These are phyloP conservation scores for Dioscorea zingiberensis DNA, from an alignment of 106 monocot genomes.

Conservation along the genomic window DNA sequence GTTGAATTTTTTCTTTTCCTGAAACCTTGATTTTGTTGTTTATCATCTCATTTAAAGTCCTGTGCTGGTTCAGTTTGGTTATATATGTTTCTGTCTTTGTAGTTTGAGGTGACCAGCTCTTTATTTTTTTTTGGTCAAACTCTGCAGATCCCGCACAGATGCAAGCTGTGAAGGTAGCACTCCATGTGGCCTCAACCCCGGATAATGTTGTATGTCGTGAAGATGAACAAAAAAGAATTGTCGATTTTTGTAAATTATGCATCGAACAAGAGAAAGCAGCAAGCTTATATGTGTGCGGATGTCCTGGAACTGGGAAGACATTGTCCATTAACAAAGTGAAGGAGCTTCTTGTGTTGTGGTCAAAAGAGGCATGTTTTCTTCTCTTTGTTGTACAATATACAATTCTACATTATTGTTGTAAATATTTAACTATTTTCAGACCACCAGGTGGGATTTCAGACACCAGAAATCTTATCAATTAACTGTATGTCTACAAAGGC, in stretches of 20 bases:
- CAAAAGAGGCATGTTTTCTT: constrained; percentile 45
- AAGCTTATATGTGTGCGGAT: constrained; percentile 88
- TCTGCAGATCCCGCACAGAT: constrained; percentile 66
- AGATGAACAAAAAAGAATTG: constrained; percentile 55
- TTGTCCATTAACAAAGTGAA: constrained; percentile 56
- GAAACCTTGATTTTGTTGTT: too few relatives aligned
- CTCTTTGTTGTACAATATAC: background rate
- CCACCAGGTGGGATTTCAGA: constrained; percentile 44
- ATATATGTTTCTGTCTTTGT: too few relatives aligned
- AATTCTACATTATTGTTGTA: background rate
- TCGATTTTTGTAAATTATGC: constrained; percentile 74
- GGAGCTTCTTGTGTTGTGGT: constrained; percentile 45
- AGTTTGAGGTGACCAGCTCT: too few relatives aligned
- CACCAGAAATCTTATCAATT: constrained; percentile 49
- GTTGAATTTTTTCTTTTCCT: too few relatives aligned
- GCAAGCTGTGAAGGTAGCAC: constrained; percentile 65
- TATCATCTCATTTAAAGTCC: too few relatives aligned
- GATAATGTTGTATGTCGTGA: constrained; percentile 67
- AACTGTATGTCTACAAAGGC: constrained; percentile 70
- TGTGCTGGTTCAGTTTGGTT: too few relatives aligned
- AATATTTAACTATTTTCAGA: background rate
- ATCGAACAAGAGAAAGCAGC: constrained; percentile 50
- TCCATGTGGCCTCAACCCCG: constrained; percentile 74
- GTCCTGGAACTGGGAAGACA: constrained; percentile 95
- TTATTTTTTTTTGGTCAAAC: too few relatives aligned